Evolutionary conservation across 441 rosid genomes (phyloP), one percentile per base, ranked within the genome.

Genomic region (Gossypium lobatum): DNA sequence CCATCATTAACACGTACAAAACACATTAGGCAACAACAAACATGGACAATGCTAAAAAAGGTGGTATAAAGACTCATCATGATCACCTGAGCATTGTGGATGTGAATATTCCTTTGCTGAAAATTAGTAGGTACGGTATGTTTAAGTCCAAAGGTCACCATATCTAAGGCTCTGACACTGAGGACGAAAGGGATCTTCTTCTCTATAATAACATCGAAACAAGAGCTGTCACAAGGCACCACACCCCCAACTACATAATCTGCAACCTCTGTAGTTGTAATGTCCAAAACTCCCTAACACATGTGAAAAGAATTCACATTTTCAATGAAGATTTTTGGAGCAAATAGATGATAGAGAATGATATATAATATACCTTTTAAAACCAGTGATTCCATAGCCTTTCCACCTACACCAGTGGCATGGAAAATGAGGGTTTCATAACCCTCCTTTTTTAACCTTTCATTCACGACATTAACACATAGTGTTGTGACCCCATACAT

Each of bases 331-430:
- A 21, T 21, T 45, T 65, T 45, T 3, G 39, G 23, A 67, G 71
- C 20, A 67, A 50, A 46, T 48, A 48, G 14, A 48, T 25, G 25
- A 62, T 2, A 50, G 31, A 55, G 46, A 66, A 59, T 75, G 72
- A 57, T 75, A 31, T 31, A 4, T 31, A 28, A 31, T 31, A 31
- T 4, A 93, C 96, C 93, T 80, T 91, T 83, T 64, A 80, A 77
- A 76, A 91, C 89, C 77, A 94, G 82, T 77, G 90, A 86, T 75
- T 94, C 97, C 98, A 94, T 91, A n/a, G 97, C 97, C 80, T 86
- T 91, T 66, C 97, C 98, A 42, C 98, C 97, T 2, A 88, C 84
- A 17, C 97, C 98, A n/a, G 94, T 92, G 74, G 98, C 97, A 83
- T 92, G 97, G 75, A 92, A 94, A 79, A 94, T 86, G 76, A 94